Percentiles rank a stretch among this genome's conserved stretches.
These are phyloP conservation scores for Neurospora sp. DNA, from an alignment of 495 filamentous ascomycete genomes.

Conservation along the genomic window DNA sequence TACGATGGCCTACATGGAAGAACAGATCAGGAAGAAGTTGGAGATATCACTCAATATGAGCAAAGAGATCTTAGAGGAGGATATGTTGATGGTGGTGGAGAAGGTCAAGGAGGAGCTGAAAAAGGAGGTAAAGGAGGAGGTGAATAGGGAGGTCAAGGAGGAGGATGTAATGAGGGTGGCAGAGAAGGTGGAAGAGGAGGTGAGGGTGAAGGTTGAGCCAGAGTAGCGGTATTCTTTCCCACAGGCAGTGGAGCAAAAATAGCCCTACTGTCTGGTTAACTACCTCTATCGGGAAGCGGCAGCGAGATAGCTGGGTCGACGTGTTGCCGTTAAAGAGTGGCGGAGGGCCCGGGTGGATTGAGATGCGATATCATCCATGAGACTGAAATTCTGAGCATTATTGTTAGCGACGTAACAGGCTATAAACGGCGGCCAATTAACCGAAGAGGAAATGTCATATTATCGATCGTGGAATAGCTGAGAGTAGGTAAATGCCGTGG, in stretches of 20 bases:
- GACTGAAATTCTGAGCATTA: not conserved
- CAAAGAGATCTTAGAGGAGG: not conserved
- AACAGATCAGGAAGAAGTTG: too few species aligned
- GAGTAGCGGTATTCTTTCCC: not conserved
- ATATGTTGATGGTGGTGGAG: not conserved
- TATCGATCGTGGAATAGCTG: too few species aligned
- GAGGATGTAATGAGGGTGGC: not conserved
- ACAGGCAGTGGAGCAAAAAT: not conserved
- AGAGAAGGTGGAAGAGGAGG: not conserved
- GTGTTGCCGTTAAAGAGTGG: not conserved
- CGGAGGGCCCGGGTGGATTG: too few species aligned
- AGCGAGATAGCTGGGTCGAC: not conserved
- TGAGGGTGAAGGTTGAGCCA: not conserved
- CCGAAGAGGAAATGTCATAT: too few species aligned
- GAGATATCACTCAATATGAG: too few species aligned
- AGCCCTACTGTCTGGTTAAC: too few species aligned
- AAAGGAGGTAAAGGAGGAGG: not conserved
- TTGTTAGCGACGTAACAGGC: too few species aligned
- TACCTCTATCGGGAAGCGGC: too few species aligned
- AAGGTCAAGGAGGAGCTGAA: not conserved
- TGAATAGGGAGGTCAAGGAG: not conserved
- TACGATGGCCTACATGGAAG: too few species aligned
- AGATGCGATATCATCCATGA: not conserved
- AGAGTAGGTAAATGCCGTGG: too few species aligned
- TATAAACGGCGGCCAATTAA: too few species aligned